Conservation (phyloP, 768 basidiomycete species). For the Cystobasidium ongulense region DNA sequence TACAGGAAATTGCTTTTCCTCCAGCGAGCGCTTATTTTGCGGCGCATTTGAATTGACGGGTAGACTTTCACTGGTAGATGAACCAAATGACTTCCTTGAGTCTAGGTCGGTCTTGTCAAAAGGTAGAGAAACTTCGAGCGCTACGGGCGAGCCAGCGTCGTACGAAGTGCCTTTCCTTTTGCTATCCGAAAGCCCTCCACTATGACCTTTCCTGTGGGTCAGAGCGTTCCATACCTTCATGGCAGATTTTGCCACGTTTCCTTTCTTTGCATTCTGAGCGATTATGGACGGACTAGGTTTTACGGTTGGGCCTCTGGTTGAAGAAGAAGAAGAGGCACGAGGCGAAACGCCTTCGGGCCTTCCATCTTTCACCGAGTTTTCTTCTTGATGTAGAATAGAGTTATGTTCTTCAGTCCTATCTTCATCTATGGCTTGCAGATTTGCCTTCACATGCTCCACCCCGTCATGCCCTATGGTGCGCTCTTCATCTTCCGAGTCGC, state of each 20-base stretch:
- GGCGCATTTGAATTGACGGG: too few relatives aligned
- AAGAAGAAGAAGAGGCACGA: background rate
- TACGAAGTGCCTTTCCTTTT: background rate
- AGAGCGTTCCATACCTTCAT: constrained; percentile 39
- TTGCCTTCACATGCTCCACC: background rate
- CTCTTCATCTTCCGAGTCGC: constrained; percentile 35
- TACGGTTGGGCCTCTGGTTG: background rate
- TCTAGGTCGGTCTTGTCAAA: background rate
- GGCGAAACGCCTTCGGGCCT: background rate
- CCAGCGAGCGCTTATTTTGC: too few relatives aligned
- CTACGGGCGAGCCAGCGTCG: background rate
- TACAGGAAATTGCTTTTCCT: too few relatives aligned
- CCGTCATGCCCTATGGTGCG: background rate
- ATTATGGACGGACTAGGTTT: background rate
- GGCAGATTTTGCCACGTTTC: constrained; percentile 18
- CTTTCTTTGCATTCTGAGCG: background rate
- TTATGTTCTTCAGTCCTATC: background rate
- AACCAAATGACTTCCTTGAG: too few relatives aligned
- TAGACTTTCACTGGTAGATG: too few relatives aligned
- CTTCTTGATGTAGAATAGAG: background rate
- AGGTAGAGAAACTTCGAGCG: background rate
- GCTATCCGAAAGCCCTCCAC: background rate
- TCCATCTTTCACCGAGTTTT: background rate
- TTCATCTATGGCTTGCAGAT: background rate
- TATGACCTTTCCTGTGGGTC: constrained; percentile 32